phyloP scores from a whole-genome alignment of 148 eudicot species.

The Mesembryanthemum crystallinum region DNA sequence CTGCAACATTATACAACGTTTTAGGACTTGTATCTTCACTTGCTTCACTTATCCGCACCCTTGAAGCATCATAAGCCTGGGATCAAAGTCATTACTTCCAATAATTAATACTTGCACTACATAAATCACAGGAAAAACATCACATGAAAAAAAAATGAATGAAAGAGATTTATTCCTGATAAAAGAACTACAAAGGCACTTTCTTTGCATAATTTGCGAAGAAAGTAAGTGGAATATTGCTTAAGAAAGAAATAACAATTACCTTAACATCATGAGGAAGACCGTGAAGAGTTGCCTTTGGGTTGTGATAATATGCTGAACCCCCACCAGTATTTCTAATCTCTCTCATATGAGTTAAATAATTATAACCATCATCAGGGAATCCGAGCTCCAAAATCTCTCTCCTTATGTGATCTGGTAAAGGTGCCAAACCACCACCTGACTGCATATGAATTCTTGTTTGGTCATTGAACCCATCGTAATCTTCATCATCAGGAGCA shows the following conservation, averaged over 20 bases:
- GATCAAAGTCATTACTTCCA: constrained; percentile 14
- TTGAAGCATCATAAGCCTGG: constrained; percentile 95
- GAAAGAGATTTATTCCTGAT: neutral
- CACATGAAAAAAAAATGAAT: neutral
- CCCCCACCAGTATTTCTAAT: constrained; percentile 80
- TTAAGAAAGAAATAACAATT: constrained; percentile 6
- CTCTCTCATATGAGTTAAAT: constrained; percentile 79
- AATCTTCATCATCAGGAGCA: constrained; percentile 54
- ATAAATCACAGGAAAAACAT: neutral
- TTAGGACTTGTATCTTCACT: constrained; percentile 49
- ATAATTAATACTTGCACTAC: neutral
- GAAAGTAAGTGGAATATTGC: neutral
- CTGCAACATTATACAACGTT: constrained; percentile 59
- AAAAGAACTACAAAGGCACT: neutral
- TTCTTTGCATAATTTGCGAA: neutral
- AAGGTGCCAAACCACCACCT: constrained; percentile 14
- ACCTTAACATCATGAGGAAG: constrained; percentile 86
- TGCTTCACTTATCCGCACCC: constrained; percentile 42
- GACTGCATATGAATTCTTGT: neutral
- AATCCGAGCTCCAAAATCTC: constrained; percentile 92
- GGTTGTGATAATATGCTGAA: constrained; percentile 63
- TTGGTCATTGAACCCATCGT: constrained; percentile 24
- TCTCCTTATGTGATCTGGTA: constrained; percentile 68
- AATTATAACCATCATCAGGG: constrained; percentile 97
- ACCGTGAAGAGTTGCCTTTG: constrained; percentile 59